A percentile compares a stretch with the other conserved stretches of the same genome.
These are phyloP conservation scores for Stephanodiscus triporus DNA, from an alignment of 108 stramenopile genomes.

Conservation along the genomic window DNA sequence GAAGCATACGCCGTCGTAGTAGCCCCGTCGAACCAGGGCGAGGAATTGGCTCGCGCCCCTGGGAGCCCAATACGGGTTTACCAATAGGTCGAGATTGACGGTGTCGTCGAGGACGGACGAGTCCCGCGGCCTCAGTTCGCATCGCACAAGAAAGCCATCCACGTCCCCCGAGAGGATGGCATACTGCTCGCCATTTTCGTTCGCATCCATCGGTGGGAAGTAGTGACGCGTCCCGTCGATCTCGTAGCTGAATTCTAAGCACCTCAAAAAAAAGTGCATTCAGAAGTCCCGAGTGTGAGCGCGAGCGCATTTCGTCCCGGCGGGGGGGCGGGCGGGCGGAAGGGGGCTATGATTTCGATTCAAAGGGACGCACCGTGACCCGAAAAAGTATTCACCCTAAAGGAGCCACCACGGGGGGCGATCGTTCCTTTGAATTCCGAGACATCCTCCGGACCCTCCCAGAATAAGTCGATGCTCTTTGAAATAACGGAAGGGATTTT, in stretches of 20 bases:
- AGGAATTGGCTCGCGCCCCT: conserved; percentile 46
- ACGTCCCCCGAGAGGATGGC: conserved; percentile 11
- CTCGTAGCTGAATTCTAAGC: conserved; percentile 40
- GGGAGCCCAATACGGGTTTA: conserved; percentile 49
- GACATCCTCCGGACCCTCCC: conserved; percentile 26
- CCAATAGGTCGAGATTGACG: conserved; percentile 34
- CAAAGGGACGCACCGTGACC: conserved; percentile 8
- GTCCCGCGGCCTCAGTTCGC: conserved; percentile 12
- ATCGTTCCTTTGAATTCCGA: conserved; percentile 9
- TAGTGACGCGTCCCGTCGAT: conserved; percentile 22
- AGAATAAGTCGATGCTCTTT: conserved; percentile 25
- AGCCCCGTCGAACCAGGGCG: conserved; percentile 33
- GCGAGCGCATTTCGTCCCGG: too few species aligned
- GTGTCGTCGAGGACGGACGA: background rate
- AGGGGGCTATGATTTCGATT: background rate
- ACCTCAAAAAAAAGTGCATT: too few species aligned
- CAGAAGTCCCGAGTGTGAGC: too few species aligned
- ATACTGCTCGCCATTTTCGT: conserved; percentile 27
- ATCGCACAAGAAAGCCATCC: conserved; percentile 33
- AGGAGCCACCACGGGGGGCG: conserved; percentile 24
- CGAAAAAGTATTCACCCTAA: conserved; percentile 3
- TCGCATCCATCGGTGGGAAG: conserved; percentile 11
- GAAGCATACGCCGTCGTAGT: conserved; percentile 75
- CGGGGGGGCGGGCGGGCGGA: too few species aligned
- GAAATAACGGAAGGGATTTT: too few species aligned